A percentile compares a stretch with the other conserved stretches of the same genome.
Evolutionary conservation across 176 grass and related monocot species (phyloP).

Genomic region (Oryza longistaminata): DNA sequence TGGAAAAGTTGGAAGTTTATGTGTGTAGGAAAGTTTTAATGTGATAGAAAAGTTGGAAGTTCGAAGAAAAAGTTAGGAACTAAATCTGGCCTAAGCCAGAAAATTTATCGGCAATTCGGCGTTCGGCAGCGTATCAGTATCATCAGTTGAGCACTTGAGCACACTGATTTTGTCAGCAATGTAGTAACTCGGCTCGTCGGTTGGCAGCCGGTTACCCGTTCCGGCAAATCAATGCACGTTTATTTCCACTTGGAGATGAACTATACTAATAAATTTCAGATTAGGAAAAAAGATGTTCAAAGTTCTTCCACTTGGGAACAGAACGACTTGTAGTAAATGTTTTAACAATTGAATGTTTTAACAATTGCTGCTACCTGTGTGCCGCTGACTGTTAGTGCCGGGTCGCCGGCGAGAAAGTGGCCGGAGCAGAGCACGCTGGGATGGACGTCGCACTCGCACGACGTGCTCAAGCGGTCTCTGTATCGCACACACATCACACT

Average conservation of each 20-base stretch:
- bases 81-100: not conserved
- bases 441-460: not conserved
- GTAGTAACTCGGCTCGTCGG: not conserved
- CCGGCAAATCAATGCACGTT: not conserved
- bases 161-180: not conserved
- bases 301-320: not conserved
- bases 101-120: not conserved
- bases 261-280: no score
- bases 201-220: not conserved
- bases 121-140: not conserved
- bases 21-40: no score
- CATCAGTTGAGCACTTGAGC: not conserved
- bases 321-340: not conserved
- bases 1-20: no score
- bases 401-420: not conserved
- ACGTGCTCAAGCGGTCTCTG: not conserved
- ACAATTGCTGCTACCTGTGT: not conserved
- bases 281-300: not conserved
- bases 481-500: no score
- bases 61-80: no score
- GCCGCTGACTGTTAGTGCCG: not conserved
- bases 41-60: no score
- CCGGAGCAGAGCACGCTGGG: conserved; percentile 4
- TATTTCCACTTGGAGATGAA: not conserved
- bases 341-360: no score